phyloP scores from a whole-genome alignment of 768 basidiomycete species.

The Phaeotremella fagi region DNA sequence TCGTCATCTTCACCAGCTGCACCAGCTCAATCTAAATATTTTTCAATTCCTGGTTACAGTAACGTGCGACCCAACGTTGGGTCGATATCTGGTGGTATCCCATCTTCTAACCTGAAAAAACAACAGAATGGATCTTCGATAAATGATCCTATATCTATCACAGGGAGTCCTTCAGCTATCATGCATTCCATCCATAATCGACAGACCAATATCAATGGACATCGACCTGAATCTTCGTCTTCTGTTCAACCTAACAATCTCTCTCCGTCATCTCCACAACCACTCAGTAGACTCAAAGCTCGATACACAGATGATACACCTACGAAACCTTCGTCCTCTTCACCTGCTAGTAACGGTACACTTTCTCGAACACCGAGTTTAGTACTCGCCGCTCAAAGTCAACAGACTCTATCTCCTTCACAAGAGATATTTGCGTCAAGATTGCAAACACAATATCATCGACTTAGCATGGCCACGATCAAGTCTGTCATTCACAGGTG shows the following conservation, averaged over 20 bases:
- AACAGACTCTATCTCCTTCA: not conserved
- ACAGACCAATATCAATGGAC: conserved; percentile 1
- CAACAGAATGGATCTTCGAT: not conserved
- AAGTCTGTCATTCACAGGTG: not conserved
- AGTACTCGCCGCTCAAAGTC: not conserved
- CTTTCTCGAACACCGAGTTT: not conserved
- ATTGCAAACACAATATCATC: not conserved
- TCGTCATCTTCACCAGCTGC: conserved; percentile 13
- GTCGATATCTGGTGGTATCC: conserved; percentile 1
- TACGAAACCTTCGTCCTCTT: not conserved
- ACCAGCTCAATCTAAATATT: not conserved
- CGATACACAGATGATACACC: conserved; percentile 33
- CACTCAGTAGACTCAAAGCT: conserved; percentile 24
- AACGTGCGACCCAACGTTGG: not conserved
- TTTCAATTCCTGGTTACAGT: not conserved
- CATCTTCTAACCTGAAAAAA: conserved; percentile 13
- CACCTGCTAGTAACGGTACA: not conserved
- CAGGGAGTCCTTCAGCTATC: conserved; percentile 16
- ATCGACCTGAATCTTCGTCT: conserved; percentile 2
- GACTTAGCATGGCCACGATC: not conserved
- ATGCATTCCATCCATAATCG: conserved; percentile 12
- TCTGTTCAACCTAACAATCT: conserved; percentile 8
- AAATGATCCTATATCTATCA: not conserved
- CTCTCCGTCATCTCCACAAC: conserved; percentile 25
- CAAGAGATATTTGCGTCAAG: not conserved